Base-by-base conservation (phyloP, 192 early-diverging fungal genomes). In the Backusella australiensis region DNA sequence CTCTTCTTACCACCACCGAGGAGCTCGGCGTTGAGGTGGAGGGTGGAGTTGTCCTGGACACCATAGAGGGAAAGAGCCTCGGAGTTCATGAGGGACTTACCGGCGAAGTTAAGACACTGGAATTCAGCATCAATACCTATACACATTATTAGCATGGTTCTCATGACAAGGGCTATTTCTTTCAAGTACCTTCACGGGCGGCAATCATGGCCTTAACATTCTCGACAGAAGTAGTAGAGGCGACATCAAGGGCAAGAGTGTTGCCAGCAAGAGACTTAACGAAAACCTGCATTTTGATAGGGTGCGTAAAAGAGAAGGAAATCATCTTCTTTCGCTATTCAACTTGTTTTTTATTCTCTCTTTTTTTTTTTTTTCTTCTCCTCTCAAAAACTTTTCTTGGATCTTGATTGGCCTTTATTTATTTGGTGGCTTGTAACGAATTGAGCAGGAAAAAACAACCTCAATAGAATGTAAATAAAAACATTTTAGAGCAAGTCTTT, bases 1-100 rank as follows among this genome's bases (percentile, higher is more conserved):
- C 95, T 91, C 93, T 99, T 98, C 95, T 99, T 98, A 86, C 86
- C 96, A 89, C 93, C 93, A 91, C 92, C 93, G 72, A 89, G 81
- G 42, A 92, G 84, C 78, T 91, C 87, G 75, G 88, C 83, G 35
- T 90, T 90, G 15, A 93, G 85, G 82, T 93, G 90, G 6, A 93
- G 81, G 71, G 92, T 93, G 17, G 87, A 89, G 81, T 91, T 89
- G 77, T 91, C 90, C 75, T 91, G 86, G 71, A 93, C 89, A 77
- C 78, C 78, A 70, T 86, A 87, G 59, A 82, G 69, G 38, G 82
- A 49, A 19, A 89, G 78, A 73, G 79, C 78, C 75, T 81, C 78
- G 75, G 81, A 77, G 80, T 85, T 83, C 74, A 81, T 70, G 72
- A 86, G 79, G 46, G 82, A 69, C 80, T 82, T 82, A 38, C 85